Base-by-base conservation (phyloP, 1,139 yeast genomes). In the Hyphopichia buzzinii region DNA sequence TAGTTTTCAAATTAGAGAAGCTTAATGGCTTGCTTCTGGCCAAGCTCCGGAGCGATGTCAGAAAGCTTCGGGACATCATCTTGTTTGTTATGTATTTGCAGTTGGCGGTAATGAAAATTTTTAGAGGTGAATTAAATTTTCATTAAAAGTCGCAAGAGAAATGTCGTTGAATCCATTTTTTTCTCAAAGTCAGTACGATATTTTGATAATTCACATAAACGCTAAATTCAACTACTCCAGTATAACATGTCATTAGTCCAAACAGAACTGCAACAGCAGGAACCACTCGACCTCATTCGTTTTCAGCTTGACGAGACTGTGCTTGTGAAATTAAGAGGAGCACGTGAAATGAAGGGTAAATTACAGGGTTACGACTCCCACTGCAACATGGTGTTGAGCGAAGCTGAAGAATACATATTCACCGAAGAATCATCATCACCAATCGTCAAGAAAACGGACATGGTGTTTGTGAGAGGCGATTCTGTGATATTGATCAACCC, bases 381-480 rank as follows among this genome's bases (percentile, higher is more conserved):
- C 62, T 92, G 97, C 62, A 92, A 94, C 59, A 81, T 94, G 76
- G 96, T 92, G 29, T 75, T 92, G 48, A 89, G 97, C 52, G 96
- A 94, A 50, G 97, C 96, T 3, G 77, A 76, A 42, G 99, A 92
- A 56, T 85, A 85, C 8, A 80, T 90, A 35, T 86, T 78, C 54
- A 70, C 71, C 26, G 76, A 70, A 27, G 81, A 72, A 12, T 69
- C 57, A 4, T 60, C 60, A n/a, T 59, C 68, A 16, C 84, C 81
- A 30, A 43, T 47, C 19, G 57, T 59, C 24, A 87, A 86, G 55
- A 71, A 73, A 42, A 77, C 89, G 16, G 96, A 87, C 40, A 86
- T 94, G 92, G 82, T 94, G 34, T 92, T 90, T 64, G 92, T 94
- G 15, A 81, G 98, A 67, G 98, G 98, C 14, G 97, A 92, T 62